Percentiles rank a stretch among this genome's conserved stretches.
Evolutionary conservation across 148 eudicot species (phyloP).

Genomic region (Silene conica): DNA sequence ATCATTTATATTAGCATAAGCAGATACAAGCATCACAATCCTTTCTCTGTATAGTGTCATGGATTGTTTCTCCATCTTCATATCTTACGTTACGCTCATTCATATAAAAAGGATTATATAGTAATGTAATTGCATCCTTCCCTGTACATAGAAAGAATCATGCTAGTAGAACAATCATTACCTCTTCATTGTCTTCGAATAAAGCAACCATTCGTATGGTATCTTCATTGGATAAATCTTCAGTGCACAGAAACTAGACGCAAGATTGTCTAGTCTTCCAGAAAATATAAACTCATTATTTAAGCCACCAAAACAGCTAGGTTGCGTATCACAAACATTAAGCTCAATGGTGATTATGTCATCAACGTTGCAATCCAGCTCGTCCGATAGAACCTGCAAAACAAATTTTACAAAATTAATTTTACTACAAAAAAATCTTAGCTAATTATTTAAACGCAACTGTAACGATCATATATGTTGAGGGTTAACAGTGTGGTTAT

Average conservation of each 20-base stretch:
- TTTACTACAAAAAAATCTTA: neutral
- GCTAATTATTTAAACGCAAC: neutral
- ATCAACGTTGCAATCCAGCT: constrained; percentile 63
- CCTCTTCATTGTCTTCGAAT: constrained; percentile 98
- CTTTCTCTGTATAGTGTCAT: neutral
- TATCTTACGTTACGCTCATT: neutral
- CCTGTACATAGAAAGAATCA: neutral
- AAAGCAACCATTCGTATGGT: constrained; percentile 87
- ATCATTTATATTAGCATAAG: neutral
- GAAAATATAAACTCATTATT: constrained; percentile 94
- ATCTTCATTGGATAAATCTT: constrained; percentile 65
- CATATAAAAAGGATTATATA: neutral
- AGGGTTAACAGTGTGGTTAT: neutral
- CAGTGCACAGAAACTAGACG: constrained; percentile 91
- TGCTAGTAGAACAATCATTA: constrained; percentile 21
- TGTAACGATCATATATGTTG: neutral
- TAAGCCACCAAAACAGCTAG: constrained; percentile 91
- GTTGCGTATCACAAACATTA: constrained; percentile 91
- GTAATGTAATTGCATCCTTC: neutral
- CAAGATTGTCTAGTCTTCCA: constrained; percentile 96
- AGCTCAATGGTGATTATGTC: constrained; percentile 77
- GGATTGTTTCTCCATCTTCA: neutral
- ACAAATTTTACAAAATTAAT: neutral
- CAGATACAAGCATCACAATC: constrained; percentile 1
- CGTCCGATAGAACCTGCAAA: constrained; percentile 76